Evolutionary conservation across 495 filamentous ascomycete genomes (phyloP).

Genomic region (Hamigera avellanea): DNA sequence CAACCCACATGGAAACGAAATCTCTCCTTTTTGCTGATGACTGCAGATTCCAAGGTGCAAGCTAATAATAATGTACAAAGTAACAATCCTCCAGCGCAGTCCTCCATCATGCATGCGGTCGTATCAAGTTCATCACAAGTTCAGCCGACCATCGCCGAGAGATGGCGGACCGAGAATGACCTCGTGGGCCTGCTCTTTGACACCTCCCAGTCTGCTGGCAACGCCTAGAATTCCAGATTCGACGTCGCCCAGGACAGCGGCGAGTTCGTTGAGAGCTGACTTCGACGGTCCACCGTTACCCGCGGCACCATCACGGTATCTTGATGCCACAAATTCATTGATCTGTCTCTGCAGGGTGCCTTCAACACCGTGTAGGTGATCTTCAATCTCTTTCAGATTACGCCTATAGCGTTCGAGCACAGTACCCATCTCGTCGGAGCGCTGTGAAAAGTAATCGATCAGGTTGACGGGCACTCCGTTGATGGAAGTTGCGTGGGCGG

Average conservation of each 20-base stretch:
- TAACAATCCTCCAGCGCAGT: slow-evolving; percentile 1
- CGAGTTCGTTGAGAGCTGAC: slow-evolving; percentile 45
- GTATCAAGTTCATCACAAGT: slow-evolving; percentile 6
- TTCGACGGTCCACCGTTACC: slow-evolving; percentile 26
- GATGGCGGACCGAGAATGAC: slow-evolving; percentile 44
- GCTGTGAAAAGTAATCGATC: slow-evolving; percentile 64
- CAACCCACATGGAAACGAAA: too few relatives aligned
- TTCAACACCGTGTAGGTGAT: slow-evolving; percentile 68
- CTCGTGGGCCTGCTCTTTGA: slow-evolving; percentile 59
- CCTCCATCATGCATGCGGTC: neutral
- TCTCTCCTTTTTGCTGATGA: too few relatives aligned
- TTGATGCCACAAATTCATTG: slow-evolving; percentile 49
- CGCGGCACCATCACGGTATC: slow-evolving; percentile 35
- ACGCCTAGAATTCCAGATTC: slow-evolving; percentile 69
- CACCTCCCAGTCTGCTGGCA: slow-evolving; percentile 55
- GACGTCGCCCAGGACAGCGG: slow-evolving; percentile 61
- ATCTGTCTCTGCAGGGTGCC: slow-evolving; percentile 55
- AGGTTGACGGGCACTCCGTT: slow-evolving; percentile 43
- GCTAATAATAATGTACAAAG: slow-evolving; percentile 10
- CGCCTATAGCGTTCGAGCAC: slow-evolving; percentile 54
- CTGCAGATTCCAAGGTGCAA: neutral
- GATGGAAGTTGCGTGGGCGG: slow-evolving; percentile 22
- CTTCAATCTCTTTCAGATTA: slow-evolving; percentile 71
- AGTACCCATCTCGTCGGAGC: slow-evolving; percentile 57
- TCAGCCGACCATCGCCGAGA: slow-evolving; percentile 16